Base-by-base conservation (phyloP, 106 monocot genomes). In the Apostasia ramifera region DNA sequence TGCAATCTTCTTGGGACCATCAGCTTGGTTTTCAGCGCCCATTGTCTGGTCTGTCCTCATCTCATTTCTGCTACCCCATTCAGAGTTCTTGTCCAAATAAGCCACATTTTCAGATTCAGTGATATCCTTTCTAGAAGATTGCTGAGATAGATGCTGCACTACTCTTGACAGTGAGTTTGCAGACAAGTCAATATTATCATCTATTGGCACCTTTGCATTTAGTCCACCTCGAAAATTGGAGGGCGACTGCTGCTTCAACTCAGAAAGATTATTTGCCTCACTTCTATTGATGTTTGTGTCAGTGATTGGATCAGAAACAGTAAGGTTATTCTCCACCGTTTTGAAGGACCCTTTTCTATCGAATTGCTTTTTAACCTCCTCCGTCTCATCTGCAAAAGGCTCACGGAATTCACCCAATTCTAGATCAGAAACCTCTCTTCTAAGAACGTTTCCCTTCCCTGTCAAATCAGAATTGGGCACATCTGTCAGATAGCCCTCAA, bases 331-430 rank as follows among this genome's bases (percentile, higher is more conserved):
- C 3, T 86, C 92, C 44, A 68, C 74, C 57, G 67, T 40, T 69
- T 81, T 90, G 12, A 77, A 77, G 74, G 84, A 86, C 70, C 52
- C 68, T 58, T 74, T 95, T 74, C 78, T 81, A 42, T 84, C 95
- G 74, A 79, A 74, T 58, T 63, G 74, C 60, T 64, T 78, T 66
- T 57, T 83, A 51, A 47, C 51, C 47, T 64, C 77, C 6, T 58
- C 72, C 10, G 68, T 13, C 39, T 74, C 77, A 11, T 85, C 88
- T 8, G 66, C 51, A 71, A 60, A 37, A 59, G 84, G 77, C 71
- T 98, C 92, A 78, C 92, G 84, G 57, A 98, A 82, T 79, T 98
- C 97, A 66, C 97, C 97, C 48, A 83, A 75, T 74, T 98, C 97
- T 66, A 98, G 70, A 50, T 98, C 97, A 64, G 97, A 98, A 56